Evolutionary conservation across 495 filamentous ascomycete genomes (phyloP).

Genomic region (Neurospora sp.): DNA sequence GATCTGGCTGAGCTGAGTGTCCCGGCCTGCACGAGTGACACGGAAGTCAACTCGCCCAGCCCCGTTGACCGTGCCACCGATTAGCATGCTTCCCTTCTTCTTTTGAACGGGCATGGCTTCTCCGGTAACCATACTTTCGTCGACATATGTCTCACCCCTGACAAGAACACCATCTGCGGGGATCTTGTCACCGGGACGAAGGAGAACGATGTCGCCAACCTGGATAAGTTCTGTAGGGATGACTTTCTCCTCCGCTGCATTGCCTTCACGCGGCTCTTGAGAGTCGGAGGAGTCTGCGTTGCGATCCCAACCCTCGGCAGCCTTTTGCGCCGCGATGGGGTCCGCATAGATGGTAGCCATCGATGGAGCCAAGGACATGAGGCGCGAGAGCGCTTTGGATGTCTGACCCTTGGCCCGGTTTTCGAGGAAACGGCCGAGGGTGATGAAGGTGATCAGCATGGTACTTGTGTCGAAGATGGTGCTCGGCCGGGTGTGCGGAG

Average conservation of each 20-base stretch:
- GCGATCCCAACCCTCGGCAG: conserved; percentile 65
- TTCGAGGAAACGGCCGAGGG: conserved; percentile 83
- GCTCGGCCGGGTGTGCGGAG: conserved; percentile 64
- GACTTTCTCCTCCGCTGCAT: conserved; percentile 63
- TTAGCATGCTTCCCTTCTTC: conserved; percentile 63
- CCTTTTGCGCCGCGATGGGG: conserved; percentile 85
- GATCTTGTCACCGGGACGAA: conserved; percentile 92
- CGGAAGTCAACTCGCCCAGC: conserved; percentile 85
- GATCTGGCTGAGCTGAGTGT: conserved; percentile 96
- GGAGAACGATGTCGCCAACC: conserved; percentile 84
- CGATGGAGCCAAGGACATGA: conserved; percentile 92
- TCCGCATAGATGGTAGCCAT: conserved; percentile 99
- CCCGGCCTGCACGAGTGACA: conserved; percentile 84
- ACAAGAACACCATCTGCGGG: conserved; percentile 86
- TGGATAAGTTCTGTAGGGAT: conserved; percentile 94
- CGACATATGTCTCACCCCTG: conserved; percentile 82
- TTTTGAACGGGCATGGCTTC: conserved; percentile 92
- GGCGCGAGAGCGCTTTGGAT: conserved; percentile 81
- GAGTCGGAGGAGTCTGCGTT: conserved; percentile 26
- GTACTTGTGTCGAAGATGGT: conserved; percentile 97
- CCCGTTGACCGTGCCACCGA: conserved; percentile 96
- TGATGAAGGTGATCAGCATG: conserved; percentile 97
- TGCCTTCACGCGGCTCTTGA: conserved; percentile 38
- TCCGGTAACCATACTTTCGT: conserved; percentile 98
- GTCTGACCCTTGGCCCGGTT: conserved; percentile 96